phyloP scores from a whole-genome alignment of 2,329 filamentous ascomycete genomes.

The Claviceps fusiformis region DNA sequence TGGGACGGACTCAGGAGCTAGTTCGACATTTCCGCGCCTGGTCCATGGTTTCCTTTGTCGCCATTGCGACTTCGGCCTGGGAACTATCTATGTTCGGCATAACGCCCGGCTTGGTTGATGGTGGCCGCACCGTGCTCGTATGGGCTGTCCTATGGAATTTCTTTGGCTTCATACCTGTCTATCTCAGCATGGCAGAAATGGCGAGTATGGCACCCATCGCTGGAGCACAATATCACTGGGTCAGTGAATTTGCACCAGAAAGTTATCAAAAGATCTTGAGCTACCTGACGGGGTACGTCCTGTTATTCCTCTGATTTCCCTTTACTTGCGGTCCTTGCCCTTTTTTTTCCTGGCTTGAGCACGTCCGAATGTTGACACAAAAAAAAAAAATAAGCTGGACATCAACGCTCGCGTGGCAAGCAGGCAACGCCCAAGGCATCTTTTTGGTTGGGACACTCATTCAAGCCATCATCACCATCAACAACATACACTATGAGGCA shows the following conservation, averaged over 20 bases:
- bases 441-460: slow-evolving; percentile 8
- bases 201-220: slow-evolving; percentile 10
- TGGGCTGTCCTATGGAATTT: slow-evolving; percentile 2
- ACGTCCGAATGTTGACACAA: neutral
- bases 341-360: neutral
- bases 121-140: slow-evolving; percentile 1
- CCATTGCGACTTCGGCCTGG: slow-evolving; percentile 3
- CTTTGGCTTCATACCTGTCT: slow-evolving; percentile 3
- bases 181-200: slow-evolving; percentile 9
- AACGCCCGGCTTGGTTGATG: slow-evolving; percentile 1
- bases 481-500: slow-evolving; percentile 3
- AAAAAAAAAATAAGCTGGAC: slow-evolving; percentile 4
- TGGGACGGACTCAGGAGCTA: slow-evolving; percentile 4
- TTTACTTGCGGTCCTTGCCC: neutral
- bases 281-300: slow-evolving; percentile 3
- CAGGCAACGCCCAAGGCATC: slow-evolving; percentile 7
- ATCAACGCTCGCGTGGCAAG: slow-evolving; percentile 9
- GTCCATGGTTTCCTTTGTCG: slow-evolving; percentile 4
- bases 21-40: slow-evolving; percentile 3
- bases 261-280: slow-evolving; percentile 3
- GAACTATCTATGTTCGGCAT: slow-evolving; percentile 2
- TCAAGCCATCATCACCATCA: slow-evolving; percentile 7
- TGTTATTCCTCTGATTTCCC: neutral
- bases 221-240: slow-evolving; percentile 11
- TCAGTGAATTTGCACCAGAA: slow-evolving; percentile 6